These are phyloP conservation scores for Phytomonas sp. DNA, from an alignment of 208 protist species.

Conservation along the genomic window DNA sequence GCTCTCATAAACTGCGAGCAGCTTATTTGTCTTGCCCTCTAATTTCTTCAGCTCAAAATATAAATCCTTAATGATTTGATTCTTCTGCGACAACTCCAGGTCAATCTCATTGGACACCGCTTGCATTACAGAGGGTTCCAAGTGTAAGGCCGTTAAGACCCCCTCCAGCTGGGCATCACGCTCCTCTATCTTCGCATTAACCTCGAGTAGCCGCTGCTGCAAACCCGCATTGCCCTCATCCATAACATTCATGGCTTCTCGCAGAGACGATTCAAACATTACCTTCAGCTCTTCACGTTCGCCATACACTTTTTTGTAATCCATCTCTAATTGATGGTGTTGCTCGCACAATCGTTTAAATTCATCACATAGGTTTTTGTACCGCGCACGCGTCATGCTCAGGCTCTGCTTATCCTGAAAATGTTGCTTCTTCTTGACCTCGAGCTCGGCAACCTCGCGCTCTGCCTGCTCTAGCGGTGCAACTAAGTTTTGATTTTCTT, in stretches of 20 bases:
- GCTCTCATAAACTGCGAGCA: constrained; percentile 74
- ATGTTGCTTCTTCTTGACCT: constrained; percentile 89
- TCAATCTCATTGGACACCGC: constrained; percentile 89
- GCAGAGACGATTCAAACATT: constrained; percentile 89
- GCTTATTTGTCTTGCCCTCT: constrained; percentile 48
- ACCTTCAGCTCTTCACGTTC: constrained; percentile 93
- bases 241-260: constrained; percentile 78
- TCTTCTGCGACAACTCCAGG: constrained; percentile 86
- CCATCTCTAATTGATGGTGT: constrained; percentile 83
- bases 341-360: constrained; percentile 79
- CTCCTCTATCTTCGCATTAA: constrained; percentile 64
- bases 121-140: constrained; percentile 85
- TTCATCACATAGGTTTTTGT: constrained; percentile 76
- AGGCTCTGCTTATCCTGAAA: constrained; percentile 93
- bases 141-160: constrained; percentile 87
- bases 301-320: constrained; percentile 79
- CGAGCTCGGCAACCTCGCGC: constrained; percentile 85
- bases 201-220: constrained; percentile 73
- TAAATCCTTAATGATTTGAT: constrained; percentile 92
- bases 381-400: constrained; percentile 64
- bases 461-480: constrained; percentile 91
- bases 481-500: constrained; percentile 92
- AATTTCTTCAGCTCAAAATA: constrained; percentile 92
- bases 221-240: constrained; percentile 76
- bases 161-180: constrained; percentile 86